Conservation (phyloP, 192 early-diverging fungal genomes). For the Entophlyctis helioformis region DNA sequence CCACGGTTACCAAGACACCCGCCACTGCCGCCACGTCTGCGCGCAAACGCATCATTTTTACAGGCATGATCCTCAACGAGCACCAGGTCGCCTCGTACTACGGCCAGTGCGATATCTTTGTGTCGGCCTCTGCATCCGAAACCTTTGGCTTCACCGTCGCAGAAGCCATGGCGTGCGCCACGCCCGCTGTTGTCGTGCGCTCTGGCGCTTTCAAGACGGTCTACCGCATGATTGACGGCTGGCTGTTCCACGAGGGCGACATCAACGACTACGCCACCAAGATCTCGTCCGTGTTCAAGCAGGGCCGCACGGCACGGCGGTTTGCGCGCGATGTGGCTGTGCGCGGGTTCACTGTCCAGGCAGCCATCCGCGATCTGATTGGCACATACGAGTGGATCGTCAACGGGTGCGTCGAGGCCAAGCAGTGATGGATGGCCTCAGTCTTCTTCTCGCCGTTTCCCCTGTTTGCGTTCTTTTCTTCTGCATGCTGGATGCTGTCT, state of each 20-base stretch:
- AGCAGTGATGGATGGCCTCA: too few species aligned
- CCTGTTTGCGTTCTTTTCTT: too few species aligned
- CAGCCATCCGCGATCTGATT: conserved; percentile 25
- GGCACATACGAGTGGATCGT: conserved; percentile 19
- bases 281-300: conserved; percentile 4
- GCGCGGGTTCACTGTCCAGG: conserved; percentile 15
- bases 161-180: conserved; percentile 38
- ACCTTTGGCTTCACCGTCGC: conserved; percentile 48
- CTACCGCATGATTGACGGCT: conserved; percentile 31
- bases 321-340: conserved; percentile 19
- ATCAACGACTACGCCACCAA: conserved; percentile 22
- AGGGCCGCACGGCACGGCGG: conserved; percentile 6
- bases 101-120: conserved; percentile 29
- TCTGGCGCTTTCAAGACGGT: conserved; percentile 28
- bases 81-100: conserved; percentile 19
- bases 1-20: too few species aligned
- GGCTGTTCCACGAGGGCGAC: conserved; percentile 37
- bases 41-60: conserved; percentile 29
- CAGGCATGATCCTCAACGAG: conserved; percentile 33
- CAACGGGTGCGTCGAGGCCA: too few species aligned
- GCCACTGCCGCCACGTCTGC: background rate
- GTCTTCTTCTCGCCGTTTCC: too few species aligned
- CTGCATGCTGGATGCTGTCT: too few species aligned
- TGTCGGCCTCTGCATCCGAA: conserved; percentile 35
- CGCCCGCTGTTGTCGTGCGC: conserved; percentile 31